Evolutionary conservation across 2,329 filamentous ascomycete genomes (phyloP).

Genomic region (Claviceps maximensis): DNA sequence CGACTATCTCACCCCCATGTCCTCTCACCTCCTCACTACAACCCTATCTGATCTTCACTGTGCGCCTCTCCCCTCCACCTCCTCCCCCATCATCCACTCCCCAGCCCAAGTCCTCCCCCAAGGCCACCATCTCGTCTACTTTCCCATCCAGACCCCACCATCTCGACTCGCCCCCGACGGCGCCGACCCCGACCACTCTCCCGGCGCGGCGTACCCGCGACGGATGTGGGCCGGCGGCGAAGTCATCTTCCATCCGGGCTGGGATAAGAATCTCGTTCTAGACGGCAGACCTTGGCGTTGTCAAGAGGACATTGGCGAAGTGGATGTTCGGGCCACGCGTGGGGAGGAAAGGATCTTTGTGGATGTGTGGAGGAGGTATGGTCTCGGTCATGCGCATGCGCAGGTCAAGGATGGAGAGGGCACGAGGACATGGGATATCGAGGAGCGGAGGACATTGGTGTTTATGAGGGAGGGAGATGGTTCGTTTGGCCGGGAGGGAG

Average conservation of each 20-base stretch:
- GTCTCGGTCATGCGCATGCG: conserved; percentile 9
- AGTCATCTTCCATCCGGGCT: conserved; percentile 37
- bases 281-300: conserved; percentile 29
- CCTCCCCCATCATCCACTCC: conserved; percentile 9
- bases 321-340: conserved; percentile 19
- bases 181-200: conserved; percentile 67
- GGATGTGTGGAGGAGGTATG: conserved; percentile 35
- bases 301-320: conserved; percentile 30
- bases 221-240: conserved; percentile 84
- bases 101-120: conserved; percentile 36
- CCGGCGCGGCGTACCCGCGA: conserved; percentile 56
- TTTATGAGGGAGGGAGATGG: conserved; percentile 30
- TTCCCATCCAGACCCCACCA: conserved; percentile 54
- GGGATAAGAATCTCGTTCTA: conserved; percentile 20
- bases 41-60: conserved; percentile 45
- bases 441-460: conserved; percentile 37
- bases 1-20: conserved; percentile 41
- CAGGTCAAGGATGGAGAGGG: conserved; percentile 1
- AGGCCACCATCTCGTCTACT: conserved; percentile 78
- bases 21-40: conserved; percentile 51
- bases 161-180: conserved; percentile 63
- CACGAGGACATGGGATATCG: conserved; percentile 19
- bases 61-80: not conserved
- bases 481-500: conserved; percentile 5
- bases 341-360: conserved; percentile 36